These are phyloP conservation scores for Microcyclospora pomicola DNA, from an alignment of 2,329 filamentous ascomycete genomes.

Conservation along the genomic window DNA sequence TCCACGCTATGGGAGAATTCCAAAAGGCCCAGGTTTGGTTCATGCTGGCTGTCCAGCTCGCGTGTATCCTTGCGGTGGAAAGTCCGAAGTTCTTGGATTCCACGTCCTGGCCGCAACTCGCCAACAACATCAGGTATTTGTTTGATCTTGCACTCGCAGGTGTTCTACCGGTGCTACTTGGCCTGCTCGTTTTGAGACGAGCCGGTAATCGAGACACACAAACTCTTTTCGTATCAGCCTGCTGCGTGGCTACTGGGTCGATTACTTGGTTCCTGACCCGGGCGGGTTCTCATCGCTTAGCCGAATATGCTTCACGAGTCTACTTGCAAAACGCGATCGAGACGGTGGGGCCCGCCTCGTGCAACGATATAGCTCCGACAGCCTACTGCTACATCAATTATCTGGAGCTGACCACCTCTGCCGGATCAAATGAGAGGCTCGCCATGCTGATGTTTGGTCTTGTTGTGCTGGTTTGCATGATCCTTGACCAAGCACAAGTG, in stretches of 20 bases:
- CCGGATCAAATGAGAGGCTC: conserved; percentile 2
- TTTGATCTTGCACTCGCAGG: conserved; percentile 7
- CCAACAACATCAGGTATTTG: conserved; percentile 8
- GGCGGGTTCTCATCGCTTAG: too few relatives aligned
- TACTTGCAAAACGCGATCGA: too few relatives aligned
- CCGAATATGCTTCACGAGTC: too few relatives aligned
- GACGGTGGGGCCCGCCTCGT: background rate
- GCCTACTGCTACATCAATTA: conserved; percentile 5
- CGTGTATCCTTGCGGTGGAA: conserved; percentile 5
- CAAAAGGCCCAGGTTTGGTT: conserved; percentile 11
- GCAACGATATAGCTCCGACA: conserved; percentile 4
- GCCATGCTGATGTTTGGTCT: conserved; percentile 7
- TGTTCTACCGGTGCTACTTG: conserved; percentile 6
- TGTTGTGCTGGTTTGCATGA: conserved; percentile 4
- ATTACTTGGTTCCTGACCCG: conserved; percentile 6
- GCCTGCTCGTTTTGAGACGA: conserved; percentile 4
- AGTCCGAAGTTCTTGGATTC: conserved; percentile 5
- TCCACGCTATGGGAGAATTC: conserved; percentile 6
- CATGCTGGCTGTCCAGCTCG: conserved; percentile 9
- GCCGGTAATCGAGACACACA: conserved; percentile 4
- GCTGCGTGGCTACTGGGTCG: conserved; percentile 4
- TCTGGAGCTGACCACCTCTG: background rate
- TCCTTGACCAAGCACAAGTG: conserved; percentile 4
- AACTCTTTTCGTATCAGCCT: conserved; percentile 3
- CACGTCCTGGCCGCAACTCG: conserved; percentile 3